Conservation (phyloP, 2,329 filamentous ascomycete genomes). For the Fusarium avenaceum region DNA sequence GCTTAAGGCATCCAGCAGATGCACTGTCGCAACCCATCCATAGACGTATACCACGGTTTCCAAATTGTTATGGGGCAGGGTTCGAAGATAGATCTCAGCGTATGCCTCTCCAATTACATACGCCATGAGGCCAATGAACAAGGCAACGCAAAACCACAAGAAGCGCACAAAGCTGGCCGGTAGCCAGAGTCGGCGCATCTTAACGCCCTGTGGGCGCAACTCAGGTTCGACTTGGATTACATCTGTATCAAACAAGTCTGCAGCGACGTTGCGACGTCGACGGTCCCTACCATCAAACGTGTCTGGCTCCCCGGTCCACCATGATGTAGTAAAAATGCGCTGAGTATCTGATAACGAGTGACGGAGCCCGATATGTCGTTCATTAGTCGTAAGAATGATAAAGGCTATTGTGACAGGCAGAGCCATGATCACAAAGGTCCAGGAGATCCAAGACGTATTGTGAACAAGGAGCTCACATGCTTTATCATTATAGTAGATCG, state of each 20-base stretch:
- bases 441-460: conserved; percentile 77
- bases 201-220: conserved; percentile 51
- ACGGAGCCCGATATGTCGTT: conserved; percentile 72
- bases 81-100: conserved; percentile 76
- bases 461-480: conserved; percentile 68
- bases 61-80: conserved; percentile 74
- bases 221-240: conserved; percentile 46
- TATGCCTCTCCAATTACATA: conserved; percentile 78
- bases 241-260: conserved; percentile 57
- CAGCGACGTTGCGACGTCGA: conserved; percentile 55
- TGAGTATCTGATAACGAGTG: conserved; percentile 75
- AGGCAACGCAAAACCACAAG: conserved; percentile 76
- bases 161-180: conserved; percentile 77
- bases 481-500: conserved; percentile 68
- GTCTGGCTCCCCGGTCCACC: conserved; percentile 73
- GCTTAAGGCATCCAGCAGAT: conserved; percentile 73
- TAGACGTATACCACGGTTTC: conserved; percentile 79
- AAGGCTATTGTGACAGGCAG: conserved; percentile 76
- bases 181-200: conserved; percentile 68
- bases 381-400: conserved; percentile 72
- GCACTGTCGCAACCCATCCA: conserved; percentile 76
- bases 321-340: conserved; percentile 74
- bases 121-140: conserved; percentile 73
- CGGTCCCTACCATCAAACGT: conserved; percentile 61
- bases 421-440: conserved; percentile 79